Conservation (phyloP, 192 early-diverging fungal genomes). For the Powellomyces hirtus region DNA sequence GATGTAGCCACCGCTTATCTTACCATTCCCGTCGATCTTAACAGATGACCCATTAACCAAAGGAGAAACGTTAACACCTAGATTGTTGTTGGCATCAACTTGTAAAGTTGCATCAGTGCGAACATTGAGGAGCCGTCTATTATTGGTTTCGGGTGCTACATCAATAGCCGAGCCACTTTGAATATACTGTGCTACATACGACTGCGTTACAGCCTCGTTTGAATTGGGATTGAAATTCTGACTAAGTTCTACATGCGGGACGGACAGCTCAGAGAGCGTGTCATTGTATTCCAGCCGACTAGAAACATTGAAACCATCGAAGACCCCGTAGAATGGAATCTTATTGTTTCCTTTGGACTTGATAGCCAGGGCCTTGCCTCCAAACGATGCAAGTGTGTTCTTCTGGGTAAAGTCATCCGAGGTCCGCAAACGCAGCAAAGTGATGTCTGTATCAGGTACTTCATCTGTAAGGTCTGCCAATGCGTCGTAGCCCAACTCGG, state of each 20-base stretch:
- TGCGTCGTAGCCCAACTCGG: background rate
- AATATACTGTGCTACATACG: background rate
- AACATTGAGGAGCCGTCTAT: background rate
- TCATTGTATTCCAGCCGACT: background rate
- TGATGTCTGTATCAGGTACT: background rate
- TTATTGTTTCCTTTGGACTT: background rate
- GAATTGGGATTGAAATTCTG: background rate
- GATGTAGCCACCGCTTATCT: no score
- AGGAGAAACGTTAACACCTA: background rate
- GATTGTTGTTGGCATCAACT: constrained; percentile 1
- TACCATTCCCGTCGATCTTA: no score
- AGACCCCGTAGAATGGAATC: constrained; percentile 3
- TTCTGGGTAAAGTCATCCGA: background rate
- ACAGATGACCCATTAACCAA: no score
- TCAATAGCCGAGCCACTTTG: constrained; percentile 4
- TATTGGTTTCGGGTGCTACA: background rate
- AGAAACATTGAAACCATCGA: background rate
- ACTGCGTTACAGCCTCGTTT: background rate
- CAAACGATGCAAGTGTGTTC: no score
- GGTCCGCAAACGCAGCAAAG: background rate
- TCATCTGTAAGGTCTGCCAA: background rate
- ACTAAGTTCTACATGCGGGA: background rate
- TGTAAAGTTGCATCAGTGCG: background rate
- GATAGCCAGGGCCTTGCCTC: background rate
- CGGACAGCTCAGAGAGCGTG: background rate